Conservation (phyloP, 148 eudicot genomes). For the Rhododendron griersonianum region DNA sequence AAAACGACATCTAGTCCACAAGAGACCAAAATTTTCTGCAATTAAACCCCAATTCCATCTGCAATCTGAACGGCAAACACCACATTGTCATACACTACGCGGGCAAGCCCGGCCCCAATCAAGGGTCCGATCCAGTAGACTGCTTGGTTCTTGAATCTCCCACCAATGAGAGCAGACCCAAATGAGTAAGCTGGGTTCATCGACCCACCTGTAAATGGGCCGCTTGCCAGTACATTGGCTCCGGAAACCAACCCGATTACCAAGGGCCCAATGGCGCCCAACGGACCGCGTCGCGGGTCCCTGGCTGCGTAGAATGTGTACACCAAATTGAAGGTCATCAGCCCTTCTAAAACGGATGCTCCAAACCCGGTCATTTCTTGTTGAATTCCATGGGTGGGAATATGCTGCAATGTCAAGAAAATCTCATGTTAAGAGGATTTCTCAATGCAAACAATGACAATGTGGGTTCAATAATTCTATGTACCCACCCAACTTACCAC, state of each 20-base stretch:
- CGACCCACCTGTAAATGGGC: conserved; percentile 81
- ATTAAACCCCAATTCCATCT: conserved; percentile 28
- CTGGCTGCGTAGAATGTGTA: conserved; percentile 53
- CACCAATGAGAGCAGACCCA: conserved; percentile 58
- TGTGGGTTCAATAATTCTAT: too few species aligned
- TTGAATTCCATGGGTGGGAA: conserved; percentile 51
- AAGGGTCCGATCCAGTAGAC: conserved; percentile 90
- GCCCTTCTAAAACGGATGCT: conserved; percentile 69
- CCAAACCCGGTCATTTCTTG: conserved; percentile 88
- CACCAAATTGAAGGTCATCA: conserved; percentile 68
- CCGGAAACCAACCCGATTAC: conserved; percentile 59
- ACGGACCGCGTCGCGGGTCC: conserved; percentile 56
- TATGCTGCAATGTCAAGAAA: conserved; percentile 35
- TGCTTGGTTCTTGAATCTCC: conserved; percentile 83
- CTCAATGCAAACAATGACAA: background rate
- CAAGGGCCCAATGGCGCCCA: conserved; percentile 58
- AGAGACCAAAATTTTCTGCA: background rate
- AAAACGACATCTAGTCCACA: too few species aligned
- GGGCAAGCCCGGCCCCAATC: conserved; percentile 63
- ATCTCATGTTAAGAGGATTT: too few species aligned
- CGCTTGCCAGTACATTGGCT: conserved; percentile 68
- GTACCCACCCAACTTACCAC: too few species aligned
- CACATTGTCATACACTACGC: conserved; percentile 67
- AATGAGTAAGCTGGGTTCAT: conserved; percentile 87
- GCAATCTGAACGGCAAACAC: conserved; percentile 36